Base-by-base conservation (phyloP, 805 yeast genomes). In the Candida suzukii region DNA sequence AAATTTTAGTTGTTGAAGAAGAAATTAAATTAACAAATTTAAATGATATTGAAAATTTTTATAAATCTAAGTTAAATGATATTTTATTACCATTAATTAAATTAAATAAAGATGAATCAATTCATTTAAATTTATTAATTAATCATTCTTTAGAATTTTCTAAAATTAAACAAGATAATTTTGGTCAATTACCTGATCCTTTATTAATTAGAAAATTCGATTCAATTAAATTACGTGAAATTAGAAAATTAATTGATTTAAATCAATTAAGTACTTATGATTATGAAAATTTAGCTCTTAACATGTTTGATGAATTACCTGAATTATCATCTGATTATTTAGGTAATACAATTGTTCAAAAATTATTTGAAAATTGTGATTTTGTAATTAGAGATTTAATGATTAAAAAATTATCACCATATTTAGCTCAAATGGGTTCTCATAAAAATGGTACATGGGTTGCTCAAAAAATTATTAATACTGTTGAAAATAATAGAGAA, bases 391-490 rank as follows among this genome's bases (percentile, higher is more conserved):
- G 87, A 55, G 82, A 85, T 50, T 74, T 83, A 58, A 83, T 93
- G 87, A 71, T 93, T 42, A 77, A 83, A 53, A 76, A 76, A 48
- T 76, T 95, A 32, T 68, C 83, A 4, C 95, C 90, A 22, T 86
- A 73, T 54, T 68, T 93, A 47, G 86, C 96, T 1, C 95, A 88
- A 51, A 83, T 91, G 71, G 93, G 97, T 52, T 82, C 88, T 42
- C 99, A 93, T 66, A 93, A 93, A 57, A 93, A 93, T 60, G 99
- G 99, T 46, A 93, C 99, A 5, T 93, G 99, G 99, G 98, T 97
- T 2, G 95, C 96, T 20, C 99, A 93, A 62, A 93, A 91, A 62
- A 82, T 93, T 61, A 88, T 93, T 51, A 83, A 80, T 49, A 80
- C 80, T 35, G 83, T 88, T 4, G 51, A 53, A 16, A 63, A 71